Evolutionary conservation across 2,329 filamentous ascomycete species (phyloP).

Genomic region (Diaporthe vaccinii): DNA sequence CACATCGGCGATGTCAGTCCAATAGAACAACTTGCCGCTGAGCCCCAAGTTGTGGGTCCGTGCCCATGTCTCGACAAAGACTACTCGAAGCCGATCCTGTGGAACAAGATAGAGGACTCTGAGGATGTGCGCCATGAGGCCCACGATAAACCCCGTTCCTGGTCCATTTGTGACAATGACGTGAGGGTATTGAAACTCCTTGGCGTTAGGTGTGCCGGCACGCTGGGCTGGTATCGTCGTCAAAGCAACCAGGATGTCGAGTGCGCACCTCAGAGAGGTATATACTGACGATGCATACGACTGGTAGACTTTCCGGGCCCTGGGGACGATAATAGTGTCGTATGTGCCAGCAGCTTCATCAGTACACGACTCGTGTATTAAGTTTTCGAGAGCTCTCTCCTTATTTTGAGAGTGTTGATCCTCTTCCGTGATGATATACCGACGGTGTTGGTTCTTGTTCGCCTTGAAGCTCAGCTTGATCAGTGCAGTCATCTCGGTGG

Average conservation of each 20-base stretch:
- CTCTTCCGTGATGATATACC: constrained; percentile 84
- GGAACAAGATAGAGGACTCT: constrained; percentile 62
- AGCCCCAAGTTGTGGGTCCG: constrained; percentile 85
- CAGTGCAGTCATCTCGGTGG: constrained; percentile 92
- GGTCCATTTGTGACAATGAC: constrained; percentile 90
- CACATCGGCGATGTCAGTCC: constrained; percentile 75
- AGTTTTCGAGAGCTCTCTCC: constrained; percentile 74
- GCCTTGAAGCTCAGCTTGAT: constrained; percentile 71
- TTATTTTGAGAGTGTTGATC: constrained; percentile 79
- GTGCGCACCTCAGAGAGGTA: constrained; percentile 75
- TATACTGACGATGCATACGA: constrained; percentile 79
- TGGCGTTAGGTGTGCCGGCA: constrained; percentile 35
- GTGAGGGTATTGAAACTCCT: constrained; percentile 69
- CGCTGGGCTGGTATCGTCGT: constrained; percentile 46
- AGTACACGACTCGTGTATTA: constrained; percentile 52
- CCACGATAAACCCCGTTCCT: constrained; percentile 85
- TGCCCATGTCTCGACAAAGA: constrained; percentile 96
- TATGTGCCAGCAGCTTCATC: constrained; percentile 62
- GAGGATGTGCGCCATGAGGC: constrained; percentile 62
- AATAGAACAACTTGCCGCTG: constrained; percentile 82
- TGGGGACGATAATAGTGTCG: constrained; percentile 76
- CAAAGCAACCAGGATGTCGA: constrained; percentile 72
- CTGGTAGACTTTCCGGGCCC: constrained; percentile 88
- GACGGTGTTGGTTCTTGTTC: constrained; percentile 73
- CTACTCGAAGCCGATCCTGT: constrained; percentile 73